Percentiles rank a stretch among this genome's conserved stretches.
Conservation (phyloP, 306 rosid species). For the Benincasa hispida region DNA sequence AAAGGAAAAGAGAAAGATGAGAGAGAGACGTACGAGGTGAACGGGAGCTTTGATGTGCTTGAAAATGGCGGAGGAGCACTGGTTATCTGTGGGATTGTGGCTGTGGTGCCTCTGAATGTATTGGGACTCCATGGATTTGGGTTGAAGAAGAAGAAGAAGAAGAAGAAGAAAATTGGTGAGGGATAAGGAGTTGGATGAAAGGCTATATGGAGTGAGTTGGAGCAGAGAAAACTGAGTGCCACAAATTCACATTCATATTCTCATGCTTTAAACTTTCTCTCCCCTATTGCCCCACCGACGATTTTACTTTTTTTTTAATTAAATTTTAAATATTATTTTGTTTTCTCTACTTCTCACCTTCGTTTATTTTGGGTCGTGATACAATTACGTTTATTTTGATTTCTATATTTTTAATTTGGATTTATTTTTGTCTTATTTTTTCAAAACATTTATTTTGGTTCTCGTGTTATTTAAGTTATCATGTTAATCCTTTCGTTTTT, state of each 20-base stretch:
- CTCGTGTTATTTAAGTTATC: too few species aligned
- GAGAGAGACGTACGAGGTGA: constrained; percentile 45
- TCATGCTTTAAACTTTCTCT: not conserved
- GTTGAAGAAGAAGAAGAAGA: not conserved
- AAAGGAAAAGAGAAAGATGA: not conserved
- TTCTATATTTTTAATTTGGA: too few species aligned
- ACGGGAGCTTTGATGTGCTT: constrained; percentile 83
- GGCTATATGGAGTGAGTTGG: not conserved
- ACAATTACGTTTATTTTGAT: too few species aligned
- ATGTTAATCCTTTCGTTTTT: too few species aligned
- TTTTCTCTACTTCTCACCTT: too few species aligned
- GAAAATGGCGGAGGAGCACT: constrained; percentile 85
- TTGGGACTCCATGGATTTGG: constrained; percentile 47
- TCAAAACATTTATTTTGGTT: too few species aligned
- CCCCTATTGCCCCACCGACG: not conserved
- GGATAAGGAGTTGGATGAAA: not conserved
- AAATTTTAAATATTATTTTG: too few species aligned
- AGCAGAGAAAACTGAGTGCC: not conserved
- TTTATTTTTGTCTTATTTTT: too few species aligned
- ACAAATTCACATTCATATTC: not conserved
- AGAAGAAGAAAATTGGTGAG: not conserved
- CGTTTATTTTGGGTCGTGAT: too few species aligned
- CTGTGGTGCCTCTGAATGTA: constrained; percentile 75
- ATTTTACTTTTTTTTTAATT: too few species aligned
- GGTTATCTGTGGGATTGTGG: constrained; percentile 58